phyloP scores from a whole-genome alignment of 177 flowering plant genomes.

The Vitis hybrid region DNA sequence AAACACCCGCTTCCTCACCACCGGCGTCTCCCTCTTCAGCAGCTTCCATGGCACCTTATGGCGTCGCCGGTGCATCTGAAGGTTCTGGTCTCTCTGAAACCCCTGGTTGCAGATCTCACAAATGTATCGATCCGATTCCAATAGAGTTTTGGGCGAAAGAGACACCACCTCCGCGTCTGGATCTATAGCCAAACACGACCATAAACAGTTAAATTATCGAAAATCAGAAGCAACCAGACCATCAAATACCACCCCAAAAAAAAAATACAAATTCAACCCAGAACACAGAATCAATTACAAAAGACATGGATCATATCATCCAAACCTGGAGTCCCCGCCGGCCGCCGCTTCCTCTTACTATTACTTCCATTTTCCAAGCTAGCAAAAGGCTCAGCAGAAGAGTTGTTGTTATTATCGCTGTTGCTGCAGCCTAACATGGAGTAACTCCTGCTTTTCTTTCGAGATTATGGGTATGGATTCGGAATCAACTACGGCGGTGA shows the following conservation, averaged over 20 bases:
- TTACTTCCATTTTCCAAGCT: conserved; percentile 43
- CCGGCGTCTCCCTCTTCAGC: conserved; percentile 54
- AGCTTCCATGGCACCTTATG: conserved; percentile 76
- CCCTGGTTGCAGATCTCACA: conserved; percentile 65
- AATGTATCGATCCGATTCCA: conserved; percentile 64
- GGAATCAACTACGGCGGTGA: neutral
- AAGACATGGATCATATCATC: neutral
- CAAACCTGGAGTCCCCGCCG: conserved; percentile 88
- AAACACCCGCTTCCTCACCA: conserved; percentile 49
- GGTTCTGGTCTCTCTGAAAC: conserved; percentile 53
- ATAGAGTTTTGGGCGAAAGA: conserved; percentile 51
- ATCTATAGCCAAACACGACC: conserved; percentile 18
- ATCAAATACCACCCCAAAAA: neutral
- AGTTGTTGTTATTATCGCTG: conserved; percentile 8
- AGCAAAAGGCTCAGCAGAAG: conserved; percentile 39
- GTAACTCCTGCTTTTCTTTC: neutral
- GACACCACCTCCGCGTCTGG: conserved; percentile 69
- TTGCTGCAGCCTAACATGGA: conserved; percentile 28
- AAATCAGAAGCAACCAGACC: neutral
- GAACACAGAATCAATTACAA: neutral
- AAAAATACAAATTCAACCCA: neutral
- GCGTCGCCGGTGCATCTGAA: conserved; percentile 62
- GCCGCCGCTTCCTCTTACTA: conserved; percentile 68
- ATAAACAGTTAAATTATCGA: neutral
- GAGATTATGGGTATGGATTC: neutral